These are phyloP conservation scores for Aspergillus homomorphus DNA, from an alignment of 495 filamentous ascomycete genomes.

Conservation along the genomic window DNA sequence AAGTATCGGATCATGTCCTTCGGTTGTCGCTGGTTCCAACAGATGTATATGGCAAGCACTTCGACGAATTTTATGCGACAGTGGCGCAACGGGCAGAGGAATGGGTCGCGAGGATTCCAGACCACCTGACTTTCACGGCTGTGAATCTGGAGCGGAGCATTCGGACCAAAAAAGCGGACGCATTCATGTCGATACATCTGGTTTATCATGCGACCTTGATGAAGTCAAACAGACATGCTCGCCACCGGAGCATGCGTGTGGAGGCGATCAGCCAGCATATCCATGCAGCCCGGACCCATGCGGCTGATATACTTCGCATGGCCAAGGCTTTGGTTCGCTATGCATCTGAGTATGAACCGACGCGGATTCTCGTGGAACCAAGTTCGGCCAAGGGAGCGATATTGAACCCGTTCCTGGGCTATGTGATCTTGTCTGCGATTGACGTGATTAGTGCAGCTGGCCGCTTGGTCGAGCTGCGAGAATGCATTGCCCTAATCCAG, in stretches of 20 bases:
- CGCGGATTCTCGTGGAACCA: constrained; percentile 20
- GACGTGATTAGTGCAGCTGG: constrained; percentile 46
- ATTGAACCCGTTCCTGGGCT: constrained; percentile 45
- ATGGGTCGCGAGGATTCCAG: constrained; percentile 46
- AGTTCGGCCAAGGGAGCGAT: constrained; percentile 15
- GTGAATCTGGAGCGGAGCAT: constrained; percentile 51
- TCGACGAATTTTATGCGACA: constrained; percentile 49
- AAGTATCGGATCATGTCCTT: constrained; percentile 58
- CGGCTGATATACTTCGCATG: constrained; percentile 40
- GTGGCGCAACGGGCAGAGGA: constrained; percentile 48
- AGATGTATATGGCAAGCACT: constrained; percentile 38
- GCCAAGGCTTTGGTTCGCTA: constrained; percentile 27
- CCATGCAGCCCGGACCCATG: constrained; percentile 40
- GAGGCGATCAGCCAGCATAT: constrained; percentile 35
- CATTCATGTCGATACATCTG: constrained; percentile 58
- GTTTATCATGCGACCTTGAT: constrained; percentile 59
- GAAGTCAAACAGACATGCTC: constrained; percentile 60
- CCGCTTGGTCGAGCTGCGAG: constrained; percentile 29
- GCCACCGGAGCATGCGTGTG: constrained; percentile 31
- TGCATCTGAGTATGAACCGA: constrained; percentile 20
- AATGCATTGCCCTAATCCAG: constrained; percentile 46
- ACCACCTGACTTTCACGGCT: constrained; percentile 44
- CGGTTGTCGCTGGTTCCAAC: constrained; percentile 49
- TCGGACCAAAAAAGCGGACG: constrained; percentile 43
- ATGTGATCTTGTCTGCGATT: constrained; percentile 43